Conservation (phyloP, 1,284 basidiomycete genomes). For the Fistulinella cinereoalba region DNA sequence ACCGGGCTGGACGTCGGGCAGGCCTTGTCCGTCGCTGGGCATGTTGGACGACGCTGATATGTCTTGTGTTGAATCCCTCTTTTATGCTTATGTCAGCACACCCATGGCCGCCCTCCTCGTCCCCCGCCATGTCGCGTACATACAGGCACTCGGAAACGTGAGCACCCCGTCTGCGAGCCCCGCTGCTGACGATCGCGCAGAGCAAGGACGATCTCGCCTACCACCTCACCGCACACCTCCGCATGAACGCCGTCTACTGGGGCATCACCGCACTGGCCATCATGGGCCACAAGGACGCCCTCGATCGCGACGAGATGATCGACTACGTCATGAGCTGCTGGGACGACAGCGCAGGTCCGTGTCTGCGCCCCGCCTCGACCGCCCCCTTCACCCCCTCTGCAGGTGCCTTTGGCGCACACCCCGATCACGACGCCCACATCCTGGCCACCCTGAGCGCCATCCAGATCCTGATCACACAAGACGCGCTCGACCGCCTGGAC, state of each 20-base stretch:
- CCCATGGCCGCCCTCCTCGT: slow-evolving; percentile 20
- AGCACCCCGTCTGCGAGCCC: neutral
- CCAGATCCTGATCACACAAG: slow-evolving; percentile 87
- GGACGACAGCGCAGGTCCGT: slow-evolving; percentile 82
- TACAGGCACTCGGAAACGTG: slow-evolving; percentile 55
- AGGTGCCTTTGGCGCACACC: slow-evolving; percentile 93
- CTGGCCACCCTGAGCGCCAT: slow-evolving; percentile 87
- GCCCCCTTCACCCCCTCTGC: slow-evolving; percentile 9
- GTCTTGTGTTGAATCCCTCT: too few relatives aligned
- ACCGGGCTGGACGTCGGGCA: too few relatives aligned
- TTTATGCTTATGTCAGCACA: neutral
- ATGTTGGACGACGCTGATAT: too few relatives aligned
- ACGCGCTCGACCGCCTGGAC: slow-evolving; percentile 74
- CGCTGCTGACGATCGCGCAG: slow-evolving; percentile 39
- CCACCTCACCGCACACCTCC: slow-evolving; percentile 90
- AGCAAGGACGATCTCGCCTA: slow-evolving; percentile 87
- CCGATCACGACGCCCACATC: slow-evolving; percentile 90
- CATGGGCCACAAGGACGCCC: slow-evolving; percentile 74
- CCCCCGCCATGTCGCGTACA: slow-evolving; percentile 52
- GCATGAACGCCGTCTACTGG: slow-evolving; percentile 98
- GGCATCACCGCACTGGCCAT: slow-evolving; percentile 84
- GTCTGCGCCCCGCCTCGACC: slow-evolving; percentile 3
- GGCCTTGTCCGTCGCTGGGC: too few relatives aligned
- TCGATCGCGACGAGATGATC: slow-evolving; percentile 82
- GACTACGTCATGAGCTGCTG: slow-evolving; percentile 92